Percentiles rank a stretch among this genome's conserved stretches.
phyloP scores from a whole-genome alignment of 2,329 filamentous ascomycete species.

The Plenodomus tracheiphilus region DNA sequence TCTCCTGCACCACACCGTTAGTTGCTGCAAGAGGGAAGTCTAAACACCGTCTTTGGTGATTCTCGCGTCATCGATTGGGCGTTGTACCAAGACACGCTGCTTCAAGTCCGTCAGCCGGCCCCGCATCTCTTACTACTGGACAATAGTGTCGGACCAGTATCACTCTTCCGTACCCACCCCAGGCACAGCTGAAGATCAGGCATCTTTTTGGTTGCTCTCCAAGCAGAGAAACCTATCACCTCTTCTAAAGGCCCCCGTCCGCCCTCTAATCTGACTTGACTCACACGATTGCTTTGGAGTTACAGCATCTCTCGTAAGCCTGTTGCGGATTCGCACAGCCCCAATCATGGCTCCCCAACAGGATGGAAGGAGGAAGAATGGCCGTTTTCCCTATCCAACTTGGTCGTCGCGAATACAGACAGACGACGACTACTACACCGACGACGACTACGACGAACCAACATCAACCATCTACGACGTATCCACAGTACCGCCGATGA shows the following conservation, averaged over 20 bases:
- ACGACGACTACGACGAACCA: neutral
- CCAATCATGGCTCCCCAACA: slow-evolving; percentile 19
- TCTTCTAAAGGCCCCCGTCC: slow-evolving; percentile 4
- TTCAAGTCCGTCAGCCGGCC: slow-evolving; percentile 32
- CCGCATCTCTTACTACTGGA: slow-evolving; percentile 30
- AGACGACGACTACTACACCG: neutral
- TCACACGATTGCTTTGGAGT: slow-evolving; percentile 6
- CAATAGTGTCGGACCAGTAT: slow-evolving; percentile 23
- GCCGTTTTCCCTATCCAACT: slow-evolving; percentile 1
- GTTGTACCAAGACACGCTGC: slow-evolving; percentile 18
- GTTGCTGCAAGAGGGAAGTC: neutral
- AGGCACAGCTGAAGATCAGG: slow-evolving; percentile 15
- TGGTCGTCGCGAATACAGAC: slow-evolving; percentile 2
- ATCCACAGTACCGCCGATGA: neutral
- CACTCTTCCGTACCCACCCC: slow-evolving; percentile 13
- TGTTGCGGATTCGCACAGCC: slow-evolving; percentile 10
- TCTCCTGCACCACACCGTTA: neutral
- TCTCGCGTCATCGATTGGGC: slow-evolving; percentile 25
- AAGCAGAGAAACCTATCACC: neutral
- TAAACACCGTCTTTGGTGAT: neutral
- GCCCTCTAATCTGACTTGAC: slow-evolving; percentile 17
- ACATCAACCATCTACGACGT: neutral
- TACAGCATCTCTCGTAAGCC: slow-evolving; percentile 22
- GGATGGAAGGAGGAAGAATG: slow-evolving; percentile 6
- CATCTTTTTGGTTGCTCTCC: slow-evolving; percentile 1